Evolutionary conservation across 2,329 filamentous ascomycete species (phyloP).

Genomic region (Pseudogymnoascus sp.): DNA sequence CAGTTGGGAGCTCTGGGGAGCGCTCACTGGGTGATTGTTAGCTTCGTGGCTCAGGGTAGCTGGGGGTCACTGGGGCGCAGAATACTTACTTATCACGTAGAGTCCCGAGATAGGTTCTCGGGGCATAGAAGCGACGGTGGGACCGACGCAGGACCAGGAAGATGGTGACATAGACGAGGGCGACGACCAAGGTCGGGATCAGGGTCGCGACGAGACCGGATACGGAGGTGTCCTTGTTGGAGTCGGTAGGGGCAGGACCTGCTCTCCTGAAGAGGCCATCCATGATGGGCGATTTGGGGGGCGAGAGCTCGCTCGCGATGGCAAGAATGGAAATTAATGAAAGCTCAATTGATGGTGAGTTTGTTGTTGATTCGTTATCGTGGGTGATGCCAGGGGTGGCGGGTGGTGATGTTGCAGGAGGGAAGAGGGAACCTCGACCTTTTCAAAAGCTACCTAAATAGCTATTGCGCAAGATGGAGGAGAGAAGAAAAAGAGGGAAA

Average conservation of each 20-base stretch:
- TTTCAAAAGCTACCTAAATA: not conserved
- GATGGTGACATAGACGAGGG: slow-evolving; percentile 35
- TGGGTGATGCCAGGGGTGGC: not conserved
- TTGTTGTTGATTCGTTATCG: not conserved
- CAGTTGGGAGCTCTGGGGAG: slow-evolving; percentile 48
- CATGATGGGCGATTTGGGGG: not conserved
- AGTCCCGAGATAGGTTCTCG: slow-evolving; percentile 44
- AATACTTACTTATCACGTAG: slow-evolving; percentile 34
- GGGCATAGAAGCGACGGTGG: slow-evolving; percentile 43
- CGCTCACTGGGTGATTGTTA: slow-evolving; percentile 38
- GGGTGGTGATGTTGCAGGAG: not conserved
- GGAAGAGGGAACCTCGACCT: not conserved
- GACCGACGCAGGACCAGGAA: slow-evolving; percentile 42
- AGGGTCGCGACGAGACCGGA: slow-evolving; percentile 40
- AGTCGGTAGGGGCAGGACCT: not conserved
- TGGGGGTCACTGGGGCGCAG: not conserved
- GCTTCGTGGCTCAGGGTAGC: slow-evolving; percentile 15
- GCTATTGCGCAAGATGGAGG: not conserved
- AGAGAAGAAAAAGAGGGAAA: slow-evolving; percentile 9
- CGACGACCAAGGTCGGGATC: slow-evolving; percentile 35
- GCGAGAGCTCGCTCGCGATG: not conserved
- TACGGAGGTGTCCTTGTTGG: slow-evolving; percentile 17
- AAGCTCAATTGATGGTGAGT: not conserved
- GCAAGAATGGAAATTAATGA: not conserved
- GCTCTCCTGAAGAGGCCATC: not conserved